These are phyloP conservation scores for Termitomyces sp. DNA, from an alignment of 768 basidiomycete species.

Conservation along the genomic window DNA sequence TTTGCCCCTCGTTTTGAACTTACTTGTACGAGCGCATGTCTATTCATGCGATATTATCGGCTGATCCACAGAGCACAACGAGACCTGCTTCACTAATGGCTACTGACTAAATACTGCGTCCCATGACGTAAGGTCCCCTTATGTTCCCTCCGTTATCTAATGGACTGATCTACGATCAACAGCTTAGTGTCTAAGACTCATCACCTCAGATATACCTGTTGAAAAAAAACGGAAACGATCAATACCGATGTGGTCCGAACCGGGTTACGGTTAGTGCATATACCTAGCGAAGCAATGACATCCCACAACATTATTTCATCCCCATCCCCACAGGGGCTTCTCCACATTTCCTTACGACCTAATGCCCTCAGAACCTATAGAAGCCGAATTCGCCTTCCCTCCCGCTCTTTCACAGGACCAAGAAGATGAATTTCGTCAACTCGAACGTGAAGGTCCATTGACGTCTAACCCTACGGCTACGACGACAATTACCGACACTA, in stretches of 20 bases:
- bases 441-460: constrained; percentile 9
- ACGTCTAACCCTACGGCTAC: background rate
- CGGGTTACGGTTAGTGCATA: background rate
- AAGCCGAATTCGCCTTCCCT: constrained; percentile 7
- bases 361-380: constrained; percentile 10
- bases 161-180: background rate
- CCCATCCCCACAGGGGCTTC: background rate
- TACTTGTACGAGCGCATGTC: background rate
- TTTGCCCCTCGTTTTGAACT: too few relatives aligned
- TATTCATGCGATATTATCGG: background rate
- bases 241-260: background rate
- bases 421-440: constrained; percentile 7
- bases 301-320: background rate
- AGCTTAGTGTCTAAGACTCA: too few relatives aligned
- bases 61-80: background rate
- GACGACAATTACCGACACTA: constrained; percentile 1
- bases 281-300: background rate
- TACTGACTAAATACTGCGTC: background rate
- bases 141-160: background rate
- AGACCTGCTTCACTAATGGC: background rate
- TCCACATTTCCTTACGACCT: background rate
- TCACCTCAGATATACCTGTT: too few relatives aligned
- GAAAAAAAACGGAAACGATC: constrained; percentile 2
- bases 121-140: background rate
- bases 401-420: constrained; percentile 8